Percentiles rank a stretch among this genome's conserved stretches.
These are phyloP conservation scores for Protea cynaroides DNA, from an alignment of 164 flowering plant genomes.

Conservation along the genomic window DNA sequence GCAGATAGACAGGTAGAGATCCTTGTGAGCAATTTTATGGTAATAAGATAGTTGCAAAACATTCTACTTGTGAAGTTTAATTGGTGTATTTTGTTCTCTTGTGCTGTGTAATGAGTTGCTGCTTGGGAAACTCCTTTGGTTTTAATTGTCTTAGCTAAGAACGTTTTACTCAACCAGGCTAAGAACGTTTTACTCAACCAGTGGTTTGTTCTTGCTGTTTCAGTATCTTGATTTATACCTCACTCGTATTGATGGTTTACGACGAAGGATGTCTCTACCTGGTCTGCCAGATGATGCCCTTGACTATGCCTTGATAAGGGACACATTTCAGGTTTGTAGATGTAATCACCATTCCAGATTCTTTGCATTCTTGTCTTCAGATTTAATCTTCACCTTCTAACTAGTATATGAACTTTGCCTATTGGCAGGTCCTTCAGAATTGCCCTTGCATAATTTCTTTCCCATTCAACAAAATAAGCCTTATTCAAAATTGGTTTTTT, in stretches of 20 bases:
- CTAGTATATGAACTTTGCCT: background rate
- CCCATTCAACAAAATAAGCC: too few species aligned
- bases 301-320: slow-evolving; percentile 50
- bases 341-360: background rate
- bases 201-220: slow-evolving; percentile 5
- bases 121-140: background rate
- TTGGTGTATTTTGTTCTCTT: too few species aligned
- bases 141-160: background rate
- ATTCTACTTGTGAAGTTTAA: too few species aligned
- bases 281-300: slow-evolving; percentile 25
- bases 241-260: slow-evolving; percentile 81
- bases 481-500: too few species aligned
- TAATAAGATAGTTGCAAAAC: too few species aligned
- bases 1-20: too few species aligned
- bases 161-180: background rate
- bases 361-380: background rate
- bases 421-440: background rate
- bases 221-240: slow-evolving; percentile 88
- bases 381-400: slow-evolving; percentile 1
- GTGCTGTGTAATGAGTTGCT: background rate
- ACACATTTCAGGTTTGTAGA: slow-evolving; percentile 64
- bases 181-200: background rate
- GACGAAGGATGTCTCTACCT: slow-evolving; percentile 48
- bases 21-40: too few species aligned
- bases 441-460: too few species aligned